Evolutionary conservation across 2,329 filamentous ascomycete species (phyloP).

Genomic region (Hymenoscyphus repandus): DNA sequence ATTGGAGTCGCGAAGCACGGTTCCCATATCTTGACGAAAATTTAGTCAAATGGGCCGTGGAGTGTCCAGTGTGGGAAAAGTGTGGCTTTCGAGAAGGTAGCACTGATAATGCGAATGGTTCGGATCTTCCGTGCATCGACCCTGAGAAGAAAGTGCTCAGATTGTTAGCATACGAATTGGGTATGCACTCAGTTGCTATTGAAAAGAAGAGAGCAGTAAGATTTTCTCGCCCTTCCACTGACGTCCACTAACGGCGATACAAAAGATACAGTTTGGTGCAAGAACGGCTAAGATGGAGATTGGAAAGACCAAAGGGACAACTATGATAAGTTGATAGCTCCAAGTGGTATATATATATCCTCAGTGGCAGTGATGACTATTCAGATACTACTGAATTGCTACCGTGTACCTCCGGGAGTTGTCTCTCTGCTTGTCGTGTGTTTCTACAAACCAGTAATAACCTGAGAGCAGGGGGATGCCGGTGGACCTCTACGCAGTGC

Average conservation of each 20-base stretch:
- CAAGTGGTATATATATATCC: background rate
- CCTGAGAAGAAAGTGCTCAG: slow-evolving; percentile 77
- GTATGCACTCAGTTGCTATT: slow-evolving; percentile 64
- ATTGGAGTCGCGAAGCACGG: slow-evolving; percentile 83
- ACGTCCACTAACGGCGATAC: slow-evolving; percentile 2
- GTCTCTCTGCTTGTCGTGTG: slow-evolving; percentile 34
- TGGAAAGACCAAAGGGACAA: slow-evolving; percentile 64
- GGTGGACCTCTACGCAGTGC: slow-evolving; percentile 17
- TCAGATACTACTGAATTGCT: slow-evolving; percentile 71
- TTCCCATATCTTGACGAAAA: slow-evolving; percentile 89
- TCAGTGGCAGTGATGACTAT: slow-evolving; percentile 58
- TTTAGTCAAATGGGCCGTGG: slow-evolving; percentile 76
- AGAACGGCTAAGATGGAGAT: slow-evolving; percentile 79
- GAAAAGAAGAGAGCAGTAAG: slow-evolving; percentile 90
- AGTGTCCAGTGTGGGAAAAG: slow-evolving; percentile 72
- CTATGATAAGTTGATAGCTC: slow-evolving; percentile 42
- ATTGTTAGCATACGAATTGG: slow-evolving; percentile 68
- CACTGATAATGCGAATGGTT: slow-evolving; percentile 21
- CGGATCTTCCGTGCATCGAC: slow-evolving; percentile 47
- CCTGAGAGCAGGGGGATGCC: slow-evolving; percentile 25
- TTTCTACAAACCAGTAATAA: slow-evolving; percentile 42
- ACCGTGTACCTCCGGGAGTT: slow-evolving; percentile 29
- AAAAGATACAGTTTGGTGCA: slow-evolving; percentile 74
- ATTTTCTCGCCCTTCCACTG: slow-evolving; percentile 14
- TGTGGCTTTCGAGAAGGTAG: slow-evolving; percentile 65